These are phyloP conservation scores for Parastagonospora nodorum DNA, from an alignment of 2,329 filamentous ascomycete genomes.

Conservation along the genomic window DNA sequence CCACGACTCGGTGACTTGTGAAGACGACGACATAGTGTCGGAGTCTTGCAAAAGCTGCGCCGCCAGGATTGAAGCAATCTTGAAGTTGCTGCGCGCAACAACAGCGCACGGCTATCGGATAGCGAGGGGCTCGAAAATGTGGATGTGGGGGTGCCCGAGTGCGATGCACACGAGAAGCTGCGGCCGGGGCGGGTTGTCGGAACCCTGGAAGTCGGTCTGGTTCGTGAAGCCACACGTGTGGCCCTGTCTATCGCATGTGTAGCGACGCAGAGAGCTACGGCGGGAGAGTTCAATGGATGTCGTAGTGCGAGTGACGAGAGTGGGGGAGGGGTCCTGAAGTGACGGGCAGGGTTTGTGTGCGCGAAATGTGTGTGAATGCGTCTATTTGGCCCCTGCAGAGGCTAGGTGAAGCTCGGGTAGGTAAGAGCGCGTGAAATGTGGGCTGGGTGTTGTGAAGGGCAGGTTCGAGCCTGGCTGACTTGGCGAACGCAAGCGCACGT, in stretches of 20 bases:
- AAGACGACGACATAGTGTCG: conserved; percentile 59
- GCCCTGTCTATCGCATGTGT: conserved; percentile 24
- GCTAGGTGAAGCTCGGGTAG: background rate
- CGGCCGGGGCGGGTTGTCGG: background rate
- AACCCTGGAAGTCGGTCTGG: background rate
- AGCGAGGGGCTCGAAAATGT: conserved; percentile 36
- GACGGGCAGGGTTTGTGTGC: conserved; percentile 11
- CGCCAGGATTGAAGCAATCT: conserved; percentile 21
- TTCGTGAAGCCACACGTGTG: conserved; percentile 19
- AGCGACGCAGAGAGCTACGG: conserved; percentile 7
- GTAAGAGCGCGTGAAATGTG: conserved; percentile 8
- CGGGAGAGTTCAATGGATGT: conserved; percentile 10
- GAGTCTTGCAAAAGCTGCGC: conserved; percentile 7
- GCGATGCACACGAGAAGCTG: conserved; percentile 4
- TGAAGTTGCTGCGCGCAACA: conserved; percentile 25
- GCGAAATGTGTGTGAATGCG: background rate
- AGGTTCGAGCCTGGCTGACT: conserved; percentile 20
- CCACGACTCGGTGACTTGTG: conserved; percentile 80
- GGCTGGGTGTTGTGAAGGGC: conserved; percentile 14
- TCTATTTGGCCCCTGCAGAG: background rate
- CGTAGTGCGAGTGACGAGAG: conserved; percentile 13
- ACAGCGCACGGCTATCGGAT: conserved; percentile 19
- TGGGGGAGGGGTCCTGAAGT: conserved; percentile 19
- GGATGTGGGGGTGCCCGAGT: conserved; percentile 29
- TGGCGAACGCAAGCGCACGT: conserved; percentile 19